phyloP scores from a whole-genome alignment of 208 protist species.

The Leishmania guyanensis region DNA sequence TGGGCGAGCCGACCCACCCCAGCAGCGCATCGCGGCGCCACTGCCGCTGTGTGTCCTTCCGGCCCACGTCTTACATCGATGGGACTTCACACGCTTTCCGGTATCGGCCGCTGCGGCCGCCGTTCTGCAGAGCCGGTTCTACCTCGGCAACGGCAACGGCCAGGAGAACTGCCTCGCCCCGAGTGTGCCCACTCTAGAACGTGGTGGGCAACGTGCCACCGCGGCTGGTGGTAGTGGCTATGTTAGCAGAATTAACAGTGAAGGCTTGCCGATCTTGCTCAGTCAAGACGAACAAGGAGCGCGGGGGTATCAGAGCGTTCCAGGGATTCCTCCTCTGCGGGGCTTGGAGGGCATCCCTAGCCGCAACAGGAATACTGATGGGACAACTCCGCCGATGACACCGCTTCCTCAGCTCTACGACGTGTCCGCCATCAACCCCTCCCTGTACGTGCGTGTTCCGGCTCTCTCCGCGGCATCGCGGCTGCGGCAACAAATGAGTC shows the following conservation, averaged over 20 bases:
- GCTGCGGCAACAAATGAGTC: slow-evolving; percentile 24
- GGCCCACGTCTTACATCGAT: slow-evolving; percentile 19
- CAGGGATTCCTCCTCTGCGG: not conserved
- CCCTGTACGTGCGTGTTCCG: slow-evolving; percentile 19
- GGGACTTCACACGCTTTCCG: slow-evolving; percentile 26
- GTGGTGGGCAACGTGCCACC: not conserved
- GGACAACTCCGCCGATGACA: not conserved
- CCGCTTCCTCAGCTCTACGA: slow-evolving; percentile 20
- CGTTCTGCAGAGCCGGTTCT: not conserved
- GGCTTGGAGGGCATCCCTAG: not conserved
- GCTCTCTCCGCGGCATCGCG: slow-evolving; percentile 13
- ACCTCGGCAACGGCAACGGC: not conserved
- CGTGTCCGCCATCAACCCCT: slow-evolving; percentile 19
- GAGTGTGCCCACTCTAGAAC: not conserved
- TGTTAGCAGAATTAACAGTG: not conserved
- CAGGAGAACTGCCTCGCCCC: not conserved
- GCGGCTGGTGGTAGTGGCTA: not conserved
- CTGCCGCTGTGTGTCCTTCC: slow-evolving; percentile 12
- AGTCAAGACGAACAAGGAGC: not conserved
- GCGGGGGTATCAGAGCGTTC: not conserved
- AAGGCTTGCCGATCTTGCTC: not conserved
- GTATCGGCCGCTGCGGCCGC: slow-evolving; percentile 17
- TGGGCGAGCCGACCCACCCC: not conserved
- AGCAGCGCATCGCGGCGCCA: not conserved
- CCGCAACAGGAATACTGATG: not conserved